phyloP scores from a whole-genome alignment of 192 early-diverging fungal genomes.

The Pilobolus umbonatus region DNA sequence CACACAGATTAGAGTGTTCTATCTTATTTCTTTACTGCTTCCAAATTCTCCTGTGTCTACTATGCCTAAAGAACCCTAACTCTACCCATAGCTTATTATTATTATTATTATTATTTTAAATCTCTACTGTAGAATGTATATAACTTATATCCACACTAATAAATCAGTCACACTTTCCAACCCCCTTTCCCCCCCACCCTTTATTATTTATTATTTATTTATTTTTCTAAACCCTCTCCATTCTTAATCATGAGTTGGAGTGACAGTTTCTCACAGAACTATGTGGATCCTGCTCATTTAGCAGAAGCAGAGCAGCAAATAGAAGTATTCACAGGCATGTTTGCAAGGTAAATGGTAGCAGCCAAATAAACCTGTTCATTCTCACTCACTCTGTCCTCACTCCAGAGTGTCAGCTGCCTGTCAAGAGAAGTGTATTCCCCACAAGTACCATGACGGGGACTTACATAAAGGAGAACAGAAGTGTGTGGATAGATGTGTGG shows the following conservation, averaged over 20 bases:
- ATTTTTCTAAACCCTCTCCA: not conserved
- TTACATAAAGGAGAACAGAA: constrained; percentile 90
- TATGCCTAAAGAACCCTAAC: no score
- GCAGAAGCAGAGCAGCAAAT: constrained; percentile 26
- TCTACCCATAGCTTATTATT: no score
- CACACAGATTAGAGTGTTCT: no score
- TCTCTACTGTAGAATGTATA: no score
- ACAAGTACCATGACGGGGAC: constrained; percentile 72
- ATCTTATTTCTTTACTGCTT: not conserved
- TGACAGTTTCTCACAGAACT: constrained; percentile 24
- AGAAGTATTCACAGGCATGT: constrained; percentile 27
- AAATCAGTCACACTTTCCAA: not conserved
- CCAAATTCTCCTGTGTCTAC: not conserved
- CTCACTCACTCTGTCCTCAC: no score
- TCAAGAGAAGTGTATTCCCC: constrained; percentile 80
- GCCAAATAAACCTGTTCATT: no score
- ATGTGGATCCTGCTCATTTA: constrained; percentile 31
- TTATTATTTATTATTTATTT: not conserved
- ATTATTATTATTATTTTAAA: no score
- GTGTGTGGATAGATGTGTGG: constrained; percentile 84
- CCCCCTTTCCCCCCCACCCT: not conserved
- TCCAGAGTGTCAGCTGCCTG: constrained; percentile 75
- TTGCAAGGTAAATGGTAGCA: constrained; percentile 26
- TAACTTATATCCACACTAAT: no score
- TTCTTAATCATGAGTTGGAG: constrained; percentile 15